These are phyloP conservation scores for Acacia confusa DNA, from an alignment of 306 rosid genomes.

Conservation along the genomic window DNA sequence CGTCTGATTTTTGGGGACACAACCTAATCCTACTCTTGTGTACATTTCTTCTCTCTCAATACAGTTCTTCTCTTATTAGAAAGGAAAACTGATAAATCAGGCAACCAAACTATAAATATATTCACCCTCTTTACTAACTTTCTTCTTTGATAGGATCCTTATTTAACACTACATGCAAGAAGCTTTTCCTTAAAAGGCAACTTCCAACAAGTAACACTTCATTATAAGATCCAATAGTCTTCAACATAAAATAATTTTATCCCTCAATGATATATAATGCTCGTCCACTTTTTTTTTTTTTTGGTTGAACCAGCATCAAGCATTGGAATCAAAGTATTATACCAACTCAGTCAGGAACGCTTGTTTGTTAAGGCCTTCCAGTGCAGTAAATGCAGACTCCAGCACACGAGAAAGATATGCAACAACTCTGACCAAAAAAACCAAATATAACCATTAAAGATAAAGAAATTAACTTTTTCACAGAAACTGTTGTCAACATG, in stretches of 20 bases:
- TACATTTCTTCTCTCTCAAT: neutral
- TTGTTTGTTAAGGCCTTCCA: slow-evolving; percentile 97
- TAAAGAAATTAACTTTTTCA: neutral
- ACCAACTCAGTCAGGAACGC: slow-evolving; percentile 94
- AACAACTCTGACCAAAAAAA: slow-evolving; percentile 71
- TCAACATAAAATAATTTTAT: neutral
- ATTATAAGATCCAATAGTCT: slow-evolving; percentile 1
- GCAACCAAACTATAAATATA: neutral
- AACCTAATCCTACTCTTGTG: neutral
- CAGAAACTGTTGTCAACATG: neutral
- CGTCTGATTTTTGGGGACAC: neutral
- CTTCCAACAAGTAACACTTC: slow-evolving; percentile 12
- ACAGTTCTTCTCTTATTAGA: neutral
- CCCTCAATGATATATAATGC: neutral
- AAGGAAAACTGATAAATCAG: neutral
- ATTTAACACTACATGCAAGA: neutral
- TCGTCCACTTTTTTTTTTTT: neutral
- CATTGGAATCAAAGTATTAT: slow-evolving; percentile 33
- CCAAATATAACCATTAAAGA: slow-evolving; percentile 30
- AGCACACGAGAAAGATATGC: slow-evolving; percentile 97
- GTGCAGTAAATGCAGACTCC: slow-evolving; percentile 93
- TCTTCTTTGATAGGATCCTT: neutral
- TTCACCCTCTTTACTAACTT: neutral
- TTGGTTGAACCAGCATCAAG: slow-evolving; percentile 14
- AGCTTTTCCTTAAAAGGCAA: neutral